Base-by-base conservation (phyloP, 495 filamentous ascomycete species). In the Aspergillus campestris region DNA sequence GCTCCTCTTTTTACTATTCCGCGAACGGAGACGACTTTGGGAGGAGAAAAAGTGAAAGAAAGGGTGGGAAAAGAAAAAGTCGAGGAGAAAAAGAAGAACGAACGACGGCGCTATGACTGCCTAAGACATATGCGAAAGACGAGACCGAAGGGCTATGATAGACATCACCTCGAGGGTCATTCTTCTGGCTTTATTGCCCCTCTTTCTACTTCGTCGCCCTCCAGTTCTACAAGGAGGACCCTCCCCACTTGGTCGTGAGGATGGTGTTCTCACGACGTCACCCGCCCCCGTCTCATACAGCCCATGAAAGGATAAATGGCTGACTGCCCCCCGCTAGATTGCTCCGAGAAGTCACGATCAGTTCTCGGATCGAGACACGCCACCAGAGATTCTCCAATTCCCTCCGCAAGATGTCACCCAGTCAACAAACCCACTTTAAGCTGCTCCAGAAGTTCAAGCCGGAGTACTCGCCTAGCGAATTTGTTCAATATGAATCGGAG, bases 401-500 rank as follows among this genome's bases (percentile, higher is more conserved):
- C 44, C 52, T 62, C 45, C 51, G 36, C 57, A 66, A 62, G 13
- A 73, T 73, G 69, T 61, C 65, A 31, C 53, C 65, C 11, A 49
- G 48, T 44, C 53, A 59, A 35, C 52, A 55, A 30, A 64, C 65
- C 38, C 79, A 84, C 56, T 99, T 97, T 66, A 85, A 84, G 55
- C 81, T 80, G 50, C 72, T 95, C 29, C 86, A 92, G 56, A 81
- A 75, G 52, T 95, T 99, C 69, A 77, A 80, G 42, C 79, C 84
- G 27, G 87, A 97, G 60, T 99, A 95, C 69, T 84, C 89, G 11
- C 83, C 87, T 3, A 82, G 81, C 38, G 78, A 76, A 42, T 81
- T 97, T 60, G 89, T 87, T 30, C 89, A 95, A 60, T 96, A 87
- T 81, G 83, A 84, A 59, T 86, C 83, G 10, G 77, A 86, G 50